Evolutionary conservation across 768 basidiomycete genomes (phyloP).

Genomic region (Rhodotorula toruloides): DNA sequence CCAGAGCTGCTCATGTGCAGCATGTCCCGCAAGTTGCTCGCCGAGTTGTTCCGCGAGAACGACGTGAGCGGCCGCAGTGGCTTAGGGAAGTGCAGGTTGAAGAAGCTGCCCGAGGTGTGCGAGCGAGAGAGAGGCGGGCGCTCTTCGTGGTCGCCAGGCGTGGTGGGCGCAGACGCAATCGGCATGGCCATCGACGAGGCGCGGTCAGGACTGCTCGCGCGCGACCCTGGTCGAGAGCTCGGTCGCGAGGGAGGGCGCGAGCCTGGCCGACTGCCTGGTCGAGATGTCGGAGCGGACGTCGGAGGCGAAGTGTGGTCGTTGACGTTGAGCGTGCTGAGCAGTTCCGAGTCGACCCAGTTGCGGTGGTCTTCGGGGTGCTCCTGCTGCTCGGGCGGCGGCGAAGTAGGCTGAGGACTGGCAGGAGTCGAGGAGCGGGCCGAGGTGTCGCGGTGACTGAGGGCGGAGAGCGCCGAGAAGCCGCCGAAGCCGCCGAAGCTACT

Average conservation of each 20-base stretch:
- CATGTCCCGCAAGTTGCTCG: constrained; percentile 18
- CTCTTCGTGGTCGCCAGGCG: background rate
- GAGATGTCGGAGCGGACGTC: constrained; percentile 35
- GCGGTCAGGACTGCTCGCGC: constrained; percentile 18
- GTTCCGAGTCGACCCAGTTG: constrained; percentile 80
- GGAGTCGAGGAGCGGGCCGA: constrained; percentile 13
- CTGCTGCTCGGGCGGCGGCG: constrained; percentile 1
- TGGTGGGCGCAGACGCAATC: background rate
- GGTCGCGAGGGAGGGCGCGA: constrained; percentile 41
- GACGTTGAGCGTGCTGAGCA: constrained; percentile 61
- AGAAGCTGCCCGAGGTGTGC: constrained; percentile 31
- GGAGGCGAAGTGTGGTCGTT: constrained; percentile 42
- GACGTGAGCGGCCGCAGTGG: constrained; percentile 39
- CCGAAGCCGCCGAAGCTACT: constrained; percentile 34
- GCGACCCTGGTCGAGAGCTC: constrained; percentile 18
- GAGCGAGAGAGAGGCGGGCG: constrained; percentile 20
- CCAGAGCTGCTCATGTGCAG: constrained; percentile 2
- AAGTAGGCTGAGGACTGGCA: background rate
- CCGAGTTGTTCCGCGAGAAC: constrained; percentile 33
- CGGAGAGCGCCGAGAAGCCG: constrained; percentile 26
- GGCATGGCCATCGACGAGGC: background rate
- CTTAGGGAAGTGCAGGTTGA: constrained; percentile 41
- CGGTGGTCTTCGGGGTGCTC: constrained; percentile 45
- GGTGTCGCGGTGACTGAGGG: constrained; percentile 6
- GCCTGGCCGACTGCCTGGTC: constrained; percentile 45